phyloP scores from a whole-genome alignment of 345 rosid genomes.

The Euphorbia tirucalli region DNA sequence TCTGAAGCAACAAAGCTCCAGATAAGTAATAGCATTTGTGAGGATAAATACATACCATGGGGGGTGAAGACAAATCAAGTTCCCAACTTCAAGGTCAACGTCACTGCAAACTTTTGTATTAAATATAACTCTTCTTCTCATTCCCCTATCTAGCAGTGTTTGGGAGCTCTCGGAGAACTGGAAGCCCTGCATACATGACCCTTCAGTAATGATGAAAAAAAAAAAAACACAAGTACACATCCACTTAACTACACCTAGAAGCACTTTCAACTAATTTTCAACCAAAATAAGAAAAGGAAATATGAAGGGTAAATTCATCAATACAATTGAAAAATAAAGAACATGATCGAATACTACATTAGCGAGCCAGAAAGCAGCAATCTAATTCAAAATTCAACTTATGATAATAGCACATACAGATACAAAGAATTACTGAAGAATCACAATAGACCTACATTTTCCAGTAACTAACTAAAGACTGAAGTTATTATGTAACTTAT shows the following conservation, averaged over 20 bases:
- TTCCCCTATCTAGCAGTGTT: conserved; percentile 27
- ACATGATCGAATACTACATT: background rate
- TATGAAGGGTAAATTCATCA: background rate
- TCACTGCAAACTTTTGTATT: conserved; percentile 65
- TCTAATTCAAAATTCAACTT: background rate
- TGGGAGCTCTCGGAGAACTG: conserved; percentile 28
- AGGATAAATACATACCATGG: conserved; percentile 53
- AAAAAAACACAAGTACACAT: background rate
- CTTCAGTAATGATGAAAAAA: background rate
- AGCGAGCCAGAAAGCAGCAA: background rate
- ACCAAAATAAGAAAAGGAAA: background rate
- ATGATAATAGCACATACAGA: background rate
- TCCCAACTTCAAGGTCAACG: conserved; percentile 81
- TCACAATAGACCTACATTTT: background rate
- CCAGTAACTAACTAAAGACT: background rate
- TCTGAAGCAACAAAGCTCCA: background rate
- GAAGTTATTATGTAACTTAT: background rate
- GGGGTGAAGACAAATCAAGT: conserved; percentile 48
- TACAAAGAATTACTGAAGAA: background rate
- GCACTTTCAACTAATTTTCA: background rate
- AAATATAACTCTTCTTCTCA: conserved; percentile 56
- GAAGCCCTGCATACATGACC: conserved; percentile 37
- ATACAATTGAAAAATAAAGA: background rate
- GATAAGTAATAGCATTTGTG: background rate
- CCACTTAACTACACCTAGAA: conserved; percentile 1